Conservation (phyloP, 2,329 filamentous ascomycete species). For the Exophiala alcalophila region DNA sequence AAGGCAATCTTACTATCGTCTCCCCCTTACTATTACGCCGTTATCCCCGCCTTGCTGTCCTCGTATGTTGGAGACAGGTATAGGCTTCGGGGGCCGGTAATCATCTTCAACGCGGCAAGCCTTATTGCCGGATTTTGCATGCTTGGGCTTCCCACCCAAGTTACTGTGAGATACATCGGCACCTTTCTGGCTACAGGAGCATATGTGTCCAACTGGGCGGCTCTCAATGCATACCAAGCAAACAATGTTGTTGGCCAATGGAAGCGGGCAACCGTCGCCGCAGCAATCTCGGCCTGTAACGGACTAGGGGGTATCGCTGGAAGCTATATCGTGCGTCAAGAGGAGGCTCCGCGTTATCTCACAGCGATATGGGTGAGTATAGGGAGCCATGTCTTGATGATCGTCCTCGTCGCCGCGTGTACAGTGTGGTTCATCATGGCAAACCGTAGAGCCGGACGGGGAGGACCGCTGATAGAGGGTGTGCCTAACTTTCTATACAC, state of each 20-base stretch:
- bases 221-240: constrained; percentile 60
- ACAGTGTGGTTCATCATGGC: constrained; percentile 28
- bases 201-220: constrained; percentile 68
- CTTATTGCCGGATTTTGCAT: constrained; percentile 64
- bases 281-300: constrained; percentile 59
- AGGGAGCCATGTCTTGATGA: constrained; percentile 39
- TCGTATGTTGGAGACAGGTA: constrained; percentile 61
- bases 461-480: constrained; percentile 25
- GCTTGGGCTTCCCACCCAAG: constrained; percentile 59
- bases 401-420: constrained; percentile 24
- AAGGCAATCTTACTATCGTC: constrained; percentile 61
- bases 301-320: constrained; percentile 64
- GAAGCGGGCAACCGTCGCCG: constrained; percentile 61
- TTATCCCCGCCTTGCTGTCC: constrained; percentile 62
- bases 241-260: constrained; percentile 64
- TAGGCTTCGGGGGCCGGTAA: constrained; percentile 60
- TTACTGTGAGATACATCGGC: constrained; percentile 62
- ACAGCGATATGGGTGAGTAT: constrained; percentile 68
- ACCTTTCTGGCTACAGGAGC: constrained; percentile 65
- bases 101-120: constrained; percentile 62
- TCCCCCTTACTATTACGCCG: constrained; percentile 66
- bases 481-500: constrained; percentile 29
- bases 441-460: constrained; percentile 21
- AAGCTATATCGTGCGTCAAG: constrained; percentile 61
- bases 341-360: constrained; percentile 60